Evolutionary conservation across 768 basidiomycete species (phyloP).

Genomic region (Pulveroboletus sp.): DNA sequence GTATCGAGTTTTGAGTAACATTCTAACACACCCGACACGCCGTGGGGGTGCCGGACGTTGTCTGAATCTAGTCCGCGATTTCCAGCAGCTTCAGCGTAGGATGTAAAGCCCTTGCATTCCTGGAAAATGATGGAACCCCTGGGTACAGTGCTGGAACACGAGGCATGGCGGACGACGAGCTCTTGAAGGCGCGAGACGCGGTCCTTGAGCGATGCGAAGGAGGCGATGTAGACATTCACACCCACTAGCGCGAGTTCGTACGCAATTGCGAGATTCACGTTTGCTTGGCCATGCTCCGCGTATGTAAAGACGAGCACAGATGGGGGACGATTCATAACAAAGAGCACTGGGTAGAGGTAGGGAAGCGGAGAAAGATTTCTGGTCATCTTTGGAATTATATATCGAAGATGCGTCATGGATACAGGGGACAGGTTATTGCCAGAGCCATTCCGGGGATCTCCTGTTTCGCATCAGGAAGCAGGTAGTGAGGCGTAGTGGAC

Average conservation of each 20-base stretch:
- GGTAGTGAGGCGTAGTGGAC: no score
- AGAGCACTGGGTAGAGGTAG: background rate
- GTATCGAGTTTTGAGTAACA: background rate
- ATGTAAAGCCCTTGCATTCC: background rate
- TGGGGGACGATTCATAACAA: conserved; percentile 1
- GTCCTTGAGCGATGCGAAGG: conserved; percentile 7
- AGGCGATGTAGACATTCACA: conserved; percentile 8
- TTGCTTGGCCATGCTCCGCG: conserved; percentile 4
- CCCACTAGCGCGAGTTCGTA: conserved; percentile 14
- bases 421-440: no score
- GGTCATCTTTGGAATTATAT: no score
- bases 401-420: no score
- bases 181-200: conserved; percentile 9
- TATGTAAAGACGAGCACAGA: conserved; percentile 11
- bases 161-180: background rate
- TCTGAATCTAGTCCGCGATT: background rate
- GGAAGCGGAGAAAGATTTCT: background rate
- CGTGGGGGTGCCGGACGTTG: background rate
- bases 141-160: background rate
- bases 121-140: conserved; percentile 3
- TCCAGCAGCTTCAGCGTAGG: background rate
- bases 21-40: background rate
- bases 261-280: conserved; percentile 10
- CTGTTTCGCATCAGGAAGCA: no score
- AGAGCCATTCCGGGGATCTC: no score